Base-by-base conservation (phyloP, 495 filamentous ascomycete genomes). In the Aspergillus taichungensis region DNA sequence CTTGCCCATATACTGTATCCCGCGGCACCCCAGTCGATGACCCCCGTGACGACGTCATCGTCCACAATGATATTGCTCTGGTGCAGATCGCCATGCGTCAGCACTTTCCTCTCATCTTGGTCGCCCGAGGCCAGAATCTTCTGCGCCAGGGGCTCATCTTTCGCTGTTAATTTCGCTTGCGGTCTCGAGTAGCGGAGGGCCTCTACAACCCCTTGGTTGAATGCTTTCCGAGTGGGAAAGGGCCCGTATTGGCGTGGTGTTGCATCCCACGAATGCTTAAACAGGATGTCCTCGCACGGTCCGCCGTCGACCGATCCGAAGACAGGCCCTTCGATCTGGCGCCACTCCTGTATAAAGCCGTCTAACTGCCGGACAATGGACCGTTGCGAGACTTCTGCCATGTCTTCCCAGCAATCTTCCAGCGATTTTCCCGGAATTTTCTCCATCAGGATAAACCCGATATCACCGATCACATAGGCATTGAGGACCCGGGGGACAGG, bases 401-500 rank as follows among this genome's bases (percentile, higher is more conserved):
- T 18, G 30, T 12, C 33, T 34, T 57, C 47, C 53, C 44, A 52
- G 47, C 37, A 45, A 13, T 44, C 8, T 14, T 35, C 36, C 6
- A 61, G 51, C 24, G 36, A 13, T 13, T 43, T 40, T 12, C 60
- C 60, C 1, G 42, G 40, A 8, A 61, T 43, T 34, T 55, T 59
- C 7, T 46, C 38, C 60, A 63, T 63, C 14, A 60, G 36, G 39
- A 65, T 65, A 47, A 57, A 63, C 28, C 55, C 55, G 13, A 50
- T 46, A 40, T 55, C 49, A 18, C 8, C 46, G 27, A 55, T 51
- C 29, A 33, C 43, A 29, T 59, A 59, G 13, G 60, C 58, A 53
- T 57, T 60, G 33, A 53, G 47, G 12, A 63, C 50, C 30, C 55
- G 13, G 5, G 60, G 60, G 4, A 63, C 54, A 9, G 62, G 60